Evolutionary conservation across 257 asterid genomes (phyloP), one percentile per base, ranked within the genome.

Genomic region (Nicotiana paniculata): DNA sequence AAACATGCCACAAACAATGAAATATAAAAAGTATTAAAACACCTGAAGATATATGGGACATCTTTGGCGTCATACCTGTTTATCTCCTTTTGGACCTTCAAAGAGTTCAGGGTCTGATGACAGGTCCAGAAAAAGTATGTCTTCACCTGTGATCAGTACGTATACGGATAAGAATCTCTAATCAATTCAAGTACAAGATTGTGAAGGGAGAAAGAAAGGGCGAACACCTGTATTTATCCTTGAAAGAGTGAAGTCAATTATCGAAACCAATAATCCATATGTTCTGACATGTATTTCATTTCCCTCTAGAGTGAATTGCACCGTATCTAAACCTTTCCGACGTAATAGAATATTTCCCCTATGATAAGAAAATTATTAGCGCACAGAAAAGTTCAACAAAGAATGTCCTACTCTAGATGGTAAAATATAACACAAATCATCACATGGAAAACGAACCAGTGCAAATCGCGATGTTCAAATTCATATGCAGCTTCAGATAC

Each of bases 391-490:
- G 43, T n/a, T 11, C 10, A 65, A 33, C 6, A 66, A 33, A 16
- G 43, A 46, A 51, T 3, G 9, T 51, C 63, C 46, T 8, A 28
- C 26, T 75, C 63, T 75, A 75, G 62, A 26, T 75, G 26, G 62
- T 28, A 75, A 75, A 75, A 51, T 16, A 48, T 66, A 55, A 48
- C 54, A 69, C 6, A 84, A 54, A 84, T 77, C 43, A 85, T 53
- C 48, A 70, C 81, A 26, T 85, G 80, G 84, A 77, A 48, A 84
- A 88, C 80, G 53, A 83, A 96, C 99, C 98, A 96, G 89, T 96
- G 99, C 87, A 96, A 86, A 85, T 96, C 99, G 35, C 98, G 91
- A 80, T 94, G 99, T 83, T 96, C 99, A 88, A 96, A 96, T 86
- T 94, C 98, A 80, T 89, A 93, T 74, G 97, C 98, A 43, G 95